Evolutionary conservation across 2,329 filamentous ascomycete genomes (phyloP).

Genomic region (Grosmannia serpens): DNA sequence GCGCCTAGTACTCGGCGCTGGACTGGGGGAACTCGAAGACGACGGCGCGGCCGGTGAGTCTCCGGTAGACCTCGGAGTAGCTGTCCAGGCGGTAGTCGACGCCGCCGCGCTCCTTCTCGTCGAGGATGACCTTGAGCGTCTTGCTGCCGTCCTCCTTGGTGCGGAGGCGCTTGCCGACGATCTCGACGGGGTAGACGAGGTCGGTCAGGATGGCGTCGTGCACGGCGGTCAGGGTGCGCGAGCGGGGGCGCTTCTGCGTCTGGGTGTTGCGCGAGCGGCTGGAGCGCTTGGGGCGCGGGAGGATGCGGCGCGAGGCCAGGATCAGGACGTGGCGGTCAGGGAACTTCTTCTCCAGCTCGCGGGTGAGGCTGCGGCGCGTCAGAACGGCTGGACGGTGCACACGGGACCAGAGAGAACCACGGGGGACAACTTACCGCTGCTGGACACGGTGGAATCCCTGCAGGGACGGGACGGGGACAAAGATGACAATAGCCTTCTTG

Average conservation of each 20-base stretch:
- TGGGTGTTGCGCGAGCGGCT: constrained; percentile 91
- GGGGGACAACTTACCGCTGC: constrained; percentile 69
- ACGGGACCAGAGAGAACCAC: not conserved
- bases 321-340: constrained; percentile 99
- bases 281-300: constrained; percentile 97
- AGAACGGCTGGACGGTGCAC: too few relatives aligned
- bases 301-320: constrained; percentile 96
- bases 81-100: constrained; percentile 99
- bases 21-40: constrained; percentile 97
- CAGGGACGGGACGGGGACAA: constrained; percentile 99
- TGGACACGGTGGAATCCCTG: constrained; percentile 98
- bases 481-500: constrained; percentile 99
- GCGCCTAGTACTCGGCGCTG: constrained; percentile 68
- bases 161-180: constrained; percentile 96
- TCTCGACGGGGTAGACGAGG: constrained; percentile 99
- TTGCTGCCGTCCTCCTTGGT: constrained; percentile 99
- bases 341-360: constrained; percentile 99
- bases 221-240: constrained; percentile 93
- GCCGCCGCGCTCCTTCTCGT: constrained; percentile 99
- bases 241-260: constrained; percentile 97
- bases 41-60: constrained; percentile 90
- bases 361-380: constrained; percentile 64
- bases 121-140: constrained; percentile 95
- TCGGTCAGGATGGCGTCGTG: constrained; percentile 97
- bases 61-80: constrained; percentile 99